A percentile compares a stretch with the other conserved stretches of the same genome.
Conservation (phyloP, 2,329 filamentous ascomycete genomes). For the Dothiorella sarmentorum region DNA sequence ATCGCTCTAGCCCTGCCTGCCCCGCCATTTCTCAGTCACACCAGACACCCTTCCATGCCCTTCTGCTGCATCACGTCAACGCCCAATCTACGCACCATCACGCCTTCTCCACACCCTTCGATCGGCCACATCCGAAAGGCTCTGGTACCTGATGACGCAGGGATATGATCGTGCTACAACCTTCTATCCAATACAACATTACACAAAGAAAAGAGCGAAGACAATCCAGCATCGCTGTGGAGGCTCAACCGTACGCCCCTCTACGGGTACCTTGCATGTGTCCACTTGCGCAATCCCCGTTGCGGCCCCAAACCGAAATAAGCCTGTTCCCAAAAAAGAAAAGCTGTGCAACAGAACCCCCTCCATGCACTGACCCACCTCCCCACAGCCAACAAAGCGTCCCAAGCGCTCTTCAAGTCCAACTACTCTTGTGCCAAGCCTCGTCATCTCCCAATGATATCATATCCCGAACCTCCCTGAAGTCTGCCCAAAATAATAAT, state of each 20-base stretch:
- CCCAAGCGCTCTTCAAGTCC: background rate
- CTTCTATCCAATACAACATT: slow-evolving; percentile 14
- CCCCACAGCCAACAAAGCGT: slow-evolving; percentile 14
- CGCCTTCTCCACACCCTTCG: background rate
- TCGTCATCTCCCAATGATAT: slow-evolving; percentile 8
- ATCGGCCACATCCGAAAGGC: background rate
- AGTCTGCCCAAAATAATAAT: background rate
- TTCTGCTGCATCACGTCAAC: slow-evolving; percentile 18
- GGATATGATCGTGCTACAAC: slow-evolving; percentile 5
- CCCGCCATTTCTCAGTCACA: background rate
- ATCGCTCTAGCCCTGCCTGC: slow-evolving; percentile 16
- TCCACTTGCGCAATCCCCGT: background rate
- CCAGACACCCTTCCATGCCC: background rate
- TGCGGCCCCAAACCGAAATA: background rate
- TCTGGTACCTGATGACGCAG: slow-evolving; percentile 6
- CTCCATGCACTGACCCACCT: background rate
- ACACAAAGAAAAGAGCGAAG: slow-evolving; percentile 2
- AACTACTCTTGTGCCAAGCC: background rate
- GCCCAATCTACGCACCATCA: background rate
- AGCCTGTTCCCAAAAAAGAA: slow-evolving; percentile 2
- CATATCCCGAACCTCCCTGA: slow-evolving; percentile 8
- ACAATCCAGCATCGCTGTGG: background rate
- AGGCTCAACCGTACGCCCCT: background rate
- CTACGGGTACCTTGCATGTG: slow-evolving; percentile 18
- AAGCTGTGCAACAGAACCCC: background rate